Conservation (phyloP, 768 basidiomycete species). For the Phanerochaete carnosa region DNA sequence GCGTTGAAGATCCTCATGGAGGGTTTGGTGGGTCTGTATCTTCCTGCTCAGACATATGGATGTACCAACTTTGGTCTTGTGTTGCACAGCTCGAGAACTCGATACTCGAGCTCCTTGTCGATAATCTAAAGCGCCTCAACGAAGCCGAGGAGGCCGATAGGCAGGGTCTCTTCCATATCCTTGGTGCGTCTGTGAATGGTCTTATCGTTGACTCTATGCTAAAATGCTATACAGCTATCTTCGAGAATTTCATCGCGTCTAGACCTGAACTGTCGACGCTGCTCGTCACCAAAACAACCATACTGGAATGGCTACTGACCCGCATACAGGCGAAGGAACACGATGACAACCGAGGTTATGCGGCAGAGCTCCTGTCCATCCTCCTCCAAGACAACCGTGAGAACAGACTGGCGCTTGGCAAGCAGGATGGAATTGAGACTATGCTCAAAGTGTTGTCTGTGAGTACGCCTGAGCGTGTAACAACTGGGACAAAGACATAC, state of each 20-base stretch:
- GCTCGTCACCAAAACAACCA: slow-evolving; percentile 70
- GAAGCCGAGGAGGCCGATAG: slow-evolving; percentile 88
- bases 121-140: slow-evolving; percentile 85
- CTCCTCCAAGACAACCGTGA: slow-evolving; percentile 70
- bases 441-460: slow-evolving; percentile 80
- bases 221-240: slow-evolving; percentile 56
- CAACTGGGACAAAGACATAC: slow-evolving; percentile 6
- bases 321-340: slow-evolving; percentile 71
- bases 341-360: slow-evolving; percentile 90
- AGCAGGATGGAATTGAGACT: slow-evolving; percentile 75
- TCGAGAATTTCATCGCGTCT: slow-evolving; percentile 90
- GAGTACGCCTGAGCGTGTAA: slow-evolving; percentile 26
- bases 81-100: slow-evolving; percentile 69
- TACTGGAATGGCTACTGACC: slow-evolving; percentile 76
- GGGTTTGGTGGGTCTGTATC: slow-evolving; percentile 55
- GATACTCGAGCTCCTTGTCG: slow-evolving; percentile 83
- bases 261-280: slow-evolving; percentile 70
- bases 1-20: slow-evolving; percentile 75
- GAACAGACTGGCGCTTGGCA: slow-evolving; percentile 67
- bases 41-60: background rate
- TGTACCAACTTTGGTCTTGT: slow-evolving; percentile 7
- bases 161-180: slow-evolving; percentile 89
- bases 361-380: slow-evolving; percentile 92
- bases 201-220: background rate
- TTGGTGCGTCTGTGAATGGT: slow-evolving; percentile 45